Evolutionary conservation across 331 rosid species (phyloP).

Genomic region (Pyrus hybrid): DNA sequence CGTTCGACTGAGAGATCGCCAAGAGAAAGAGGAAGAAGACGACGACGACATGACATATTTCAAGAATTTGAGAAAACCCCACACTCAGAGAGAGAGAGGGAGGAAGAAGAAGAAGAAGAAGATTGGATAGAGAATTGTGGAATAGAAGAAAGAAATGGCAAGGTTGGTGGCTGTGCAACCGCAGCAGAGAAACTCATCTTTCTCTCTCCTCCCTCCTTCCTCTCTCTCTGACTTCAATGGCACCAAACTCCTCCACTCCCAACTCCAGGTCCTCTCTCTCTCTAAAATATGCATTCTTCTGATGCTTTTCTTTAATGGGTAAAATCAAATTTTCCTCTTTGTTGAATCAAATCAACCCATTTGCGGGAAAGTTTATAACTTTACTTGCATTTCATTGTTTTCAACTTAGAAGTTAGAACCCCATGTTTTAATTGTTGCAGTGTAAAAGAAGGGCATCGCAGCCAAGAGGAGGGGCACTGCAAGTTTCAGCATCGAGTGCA

Average conservation of each 20-base stretch:
- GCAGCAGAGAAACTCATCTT: slow-evolving; percentile 56
- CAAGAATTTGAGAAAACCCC: neutral
- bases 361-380: neutral
- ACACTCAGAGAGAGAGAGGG: neutral
- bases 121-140: neutral
- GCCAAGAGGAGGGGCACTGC: slow-evolving; percentile 52
- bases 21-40: slow-evolving; percentile 6
- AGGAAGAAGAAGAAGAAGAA: neutral
- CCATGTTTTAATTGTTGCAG: slow-evolving; percentile 24
- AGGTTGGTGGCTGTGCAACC: slow-evolving; percentile 54
- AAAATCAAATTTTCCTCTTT: neutral
- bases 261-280: slow-evolving; percentile 49
- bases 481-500: slow-evolving; percentile 60
- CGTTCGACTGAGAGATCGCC: slow-evolving; percentile 20
- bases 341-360: neutral
- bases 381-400: neutral
- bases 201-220: slow-evolving; percentile 84
- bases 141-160: slow-evolving; percentile 50
- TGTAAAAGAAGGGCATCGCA: slow-evolving; percentile 50
- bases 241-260: slow-evolving; percentile 61
- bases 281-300: neutral
- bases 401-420: neutral
- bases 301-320: neutral
- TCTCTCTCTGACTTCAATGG: slow-evolving; percentile 82
- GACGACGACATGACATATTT: neutral